Evolutionary conservation across 345 rosid genomes (phyloP), one percentile per base, ranked within the genome.

Genomic region (Diplotaxis tenuifolia): DNA sequence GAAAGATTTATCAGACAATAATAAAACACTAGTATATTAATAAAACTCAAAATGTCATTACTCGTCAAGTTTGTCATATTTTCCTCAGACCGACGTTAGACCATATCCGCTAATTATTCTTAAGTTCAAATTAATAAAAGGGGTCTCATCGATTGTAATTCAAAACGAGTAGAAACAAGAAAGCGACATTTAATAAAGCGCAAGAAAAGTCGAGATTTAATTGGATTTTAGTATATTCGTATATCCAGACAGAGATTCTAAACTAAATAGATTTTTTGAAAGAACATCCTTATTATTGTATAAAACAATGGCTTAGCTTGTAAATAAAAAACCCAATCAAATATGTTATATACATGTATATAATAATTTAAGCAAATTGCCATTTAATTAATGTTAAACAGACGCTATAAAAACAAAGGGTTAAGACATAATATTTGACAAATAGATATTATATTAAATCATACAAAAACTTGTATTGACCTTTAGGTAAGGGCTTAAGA

Each of bases 401-500:
- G 27, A 9, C 76, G 22, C 15, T 22, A n/a, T 7, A n/a, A 22
- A 71, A 71, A 22, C 5, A 50, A 50, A 47, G 47, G 42, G 29
- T 49, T 60, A 56, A 67, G 49, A 66, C 34, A 45, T 4, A 58
- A 34, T 20, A 34, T 29, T 16, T 22, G 23, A 38, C 38, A 22
- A 58, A 47, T 29, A 47, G 11, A 29, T 23, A 22, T n/a, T 47
- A 22, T 1, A n/a, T 29, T 45, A 14, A 74, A 57, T 40, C 20
- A 32, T 62, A 62, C 28, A 69, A 4, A 40, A 75, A 1, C 54
- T 21, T 21, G 36, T 29, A 58, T 53, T 70, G 71, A 63, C 75
- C 71, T 76, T 70, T 76, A 62, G 79, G 66, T 31, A 55, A 62
- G 59, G 65, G 70, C 14, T 62, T 69, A 62, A 22, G 79, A 62